These are phyloP conservation scores for Climacium dendroides DNA, from an alignment of 225 moss, liverwort and hornwort genomes.

Conservation along the genomic window DNA sequence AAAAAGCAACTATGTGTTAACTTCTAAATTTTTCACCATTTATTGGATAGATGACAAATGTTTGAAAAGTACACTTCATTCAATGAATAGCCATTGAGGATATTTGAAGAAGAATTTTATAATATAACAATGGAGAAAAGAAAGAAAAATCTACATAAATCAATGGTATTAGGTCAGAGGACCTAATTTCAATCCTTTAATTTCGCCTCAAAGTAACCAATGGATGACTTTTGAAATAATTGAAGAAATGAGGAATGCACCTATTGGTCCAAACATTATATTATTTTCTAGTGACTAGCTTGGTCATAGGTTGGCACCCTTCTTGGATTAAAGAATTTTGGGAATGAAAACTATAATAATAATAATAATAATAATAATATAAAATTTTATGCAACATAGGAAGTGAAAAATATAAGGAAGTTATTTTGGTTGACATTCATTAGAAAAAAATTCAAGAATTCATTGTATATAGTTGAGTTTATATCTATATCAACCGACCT, in stretches of 20 bases:
- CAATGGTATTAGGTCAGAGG: not conserved
- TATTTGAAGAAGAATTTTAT: not conserved
- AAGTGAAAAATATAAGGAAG: too few species aligned
- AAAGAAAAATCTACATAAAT: not conserved
- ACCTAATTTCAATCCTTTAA: not conserved
- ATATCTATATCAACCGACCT: not conserved
- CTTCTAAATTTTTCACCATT: not conserved
- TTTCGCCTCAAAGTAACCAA: not conserved
- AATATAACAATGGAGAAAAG: not conserved
- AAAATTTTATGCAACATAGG: rapidly evolving
- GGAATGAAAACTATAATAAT: not conserved
- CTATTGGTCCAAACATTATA: too few species aligned
- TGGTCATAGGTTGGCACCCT: not conserved
- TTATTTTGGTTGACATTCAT: not conserved
- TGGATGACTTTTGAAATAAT: not conserved
- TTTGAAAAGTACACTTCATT: not conserved
- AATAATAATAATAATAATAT: too few species aligned
- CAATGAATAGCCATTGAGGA: not conserved
- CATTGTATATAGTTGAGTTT: not conserved
- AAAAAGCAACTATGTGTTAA: too few species aligned
- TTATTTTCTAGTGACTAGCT: not conserved
- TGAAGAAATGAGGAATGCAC: not conserved
- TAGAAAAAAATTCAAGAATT: not conserved
- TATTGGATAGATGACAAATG: not conserved
- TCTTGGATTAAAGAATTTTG: not conserved